Evolutionary conservation across 805 yeast species (phyloP).

Genomic region (Saccharomycopsis vini): DNA sequence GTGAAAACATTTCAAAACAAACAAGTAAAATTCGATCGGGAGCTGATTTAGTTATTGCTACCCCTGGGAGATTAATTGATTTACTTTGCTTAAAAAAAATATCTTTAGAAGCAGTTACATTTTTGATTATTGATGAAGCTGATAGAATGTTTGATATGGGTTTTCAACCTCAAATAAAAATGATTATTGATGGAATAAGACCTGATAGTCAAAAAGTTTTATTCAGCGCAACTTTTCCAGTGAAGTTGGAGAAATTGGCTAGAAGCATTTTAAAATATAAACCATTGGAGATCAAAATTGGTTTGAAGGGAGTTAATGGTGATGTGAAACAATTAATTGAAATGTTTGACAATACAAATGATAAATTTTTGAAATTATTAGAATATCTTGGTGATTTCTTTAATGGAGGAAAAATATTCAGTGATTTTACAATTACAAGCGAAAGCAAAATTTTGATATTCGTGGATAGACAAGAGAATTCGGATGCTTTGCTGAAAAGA

Average conservation of each 20-base stretch:
- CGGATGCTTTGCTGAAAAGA: slow-evolving; percentile 59
- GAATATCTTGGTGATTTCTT: slow-evolving; percentile 40
- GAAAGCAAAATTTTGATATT: slow-evolving; percentile 59
- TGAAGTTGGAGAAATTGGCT: slow-evolving; percentile 69
- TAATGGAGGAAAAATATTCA: slow-evolving; percentile 1
- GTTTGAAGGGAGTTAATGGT: slow-evolving; percentile 73
- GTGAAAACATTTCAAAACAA: slow-evolving; percentile 19
- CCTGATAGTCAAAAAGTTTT: slow-evolving; percentile 85
- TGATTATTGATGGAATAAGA: slow-evolving; percentile 64
- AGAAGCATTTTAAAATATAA: slow-evolving; percentile 42
- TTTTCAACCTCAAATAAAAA: slow-evolving; percentile 89
- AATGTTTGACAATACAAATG: slow-evolving; percentile 41
- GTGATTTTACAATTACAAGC: slow-evolving; percentile 24
- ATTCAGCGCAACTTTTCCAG: slow-evolving; percentile 91
- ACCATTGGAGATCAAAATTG: slow-evolving; percentile 73
- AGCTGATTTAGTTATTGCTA: slow-evolving; percentile 70
- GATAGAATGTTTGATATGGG: slow-evolving; percentile 97
- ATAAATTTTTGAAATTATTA: slow-evolving; percentile 49
- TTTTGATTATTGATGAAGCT: slow-evolving; percentile 89
- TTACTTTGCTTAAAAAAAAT: slow-evolving; percentile 52
- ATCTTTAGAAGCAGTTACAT: slow-evolving; percentile 45
- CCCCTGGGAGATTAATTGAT: slow-evolving; percentile 94
- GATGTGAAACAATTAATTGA: slow-evolving; percentile 69
- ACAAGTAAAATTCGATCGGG: slow-evolving; percentile 5
- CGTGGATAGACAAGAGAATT: slow-evolving; percentile 80